A percentile compares a stretch with the other conserved stretches of the same genome.
Conservation (phyloP, 495 filamentous ascomycete genomes). For the Penicillium simplicissimum region DNA sequence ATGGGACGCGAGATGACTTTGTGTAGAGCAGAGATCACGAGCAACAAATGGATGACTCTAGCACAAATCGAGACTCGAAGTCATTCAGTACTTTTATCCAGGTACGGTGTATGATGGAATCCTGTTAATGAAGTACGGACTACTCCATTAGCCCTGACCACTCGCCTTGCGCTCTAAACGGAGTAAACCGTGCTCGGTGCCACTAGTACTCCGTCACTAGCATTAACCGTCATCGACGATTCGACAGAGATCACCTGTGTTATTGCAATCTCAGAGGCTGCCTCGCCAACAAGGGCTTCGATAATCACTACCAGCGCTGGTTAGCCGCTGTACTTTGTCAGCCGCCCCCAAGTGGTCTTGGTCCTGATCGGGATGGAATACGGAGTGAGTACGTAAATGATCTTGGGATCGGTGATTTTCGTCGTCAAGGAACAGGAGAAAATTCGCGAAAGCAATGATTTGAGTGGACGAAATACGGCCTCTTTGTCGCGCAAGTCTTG, state of each 20-base stretch:
- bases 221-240: neutral
- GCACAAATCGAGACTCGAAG: constrained; percentile 22
- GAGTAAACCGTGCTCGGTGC: neutral
- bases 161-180: neutral
- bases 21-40: neutral
- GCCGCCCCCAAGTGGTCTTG: constrained; percentile 1
- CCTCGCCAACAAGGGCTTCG: constrained; percentile 5
- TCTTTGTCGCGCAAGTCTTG: neutral
- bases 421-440: neutral
- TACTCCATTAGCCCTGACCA: neutral
- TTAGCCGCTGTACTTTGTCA: constrained; percentile 29
- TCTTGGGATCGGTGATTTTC: neutral
- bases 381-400: neutral
- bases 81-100: neutral
- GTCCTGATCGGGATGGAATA: neutral
- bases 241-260: neutral
- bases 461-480: neutral
- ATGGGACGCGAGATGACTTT: neutral
- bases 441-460: neutral
- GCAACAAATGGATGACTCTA: constrained; percentile 11
- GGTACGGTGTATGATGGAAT: neutral
- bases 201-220: neutral
- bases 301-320: constrained; percentile 12
- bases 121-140: neutral
- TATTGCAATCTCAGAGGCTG: neutral